Evolutionary conservation across 257 asterid genomes (phyloP).

Genomic region (Cordia subcordata): DNA sequence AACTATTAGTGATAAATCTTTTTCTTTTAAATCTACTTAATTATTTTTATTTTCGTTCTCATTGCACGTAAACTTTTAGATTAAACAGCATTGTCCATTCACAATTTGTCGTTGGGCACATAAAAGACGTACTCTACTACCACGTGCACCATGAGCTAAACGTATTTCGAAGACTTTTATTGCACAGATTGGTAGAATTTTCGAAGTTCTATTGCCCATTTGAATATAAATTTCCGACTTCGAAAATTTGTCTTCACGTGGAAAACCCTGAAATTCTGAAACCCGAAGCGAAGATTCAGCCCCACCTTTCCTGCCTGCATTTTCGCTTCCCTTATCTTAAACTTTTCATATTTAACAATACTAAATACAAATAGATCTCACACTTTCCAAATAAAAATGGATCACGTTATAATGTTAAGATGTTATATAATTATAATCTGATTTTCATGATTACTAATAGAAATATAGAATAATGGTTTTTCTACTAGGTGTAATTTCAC

Average conservation of each 20-base stretch:
- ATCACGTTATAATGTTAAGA: no score
- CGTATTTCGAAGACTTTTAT: not conserved
- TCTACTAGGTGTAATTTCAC: no score
- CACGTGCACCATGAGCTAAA: not conserved
- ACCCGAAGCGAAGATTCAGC: not conserved
- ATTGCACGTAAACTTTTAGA: not conserved
- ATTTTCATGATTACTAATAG: no score
- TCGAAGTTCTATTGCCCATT: not conserved
- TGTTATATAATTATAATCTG: no score
- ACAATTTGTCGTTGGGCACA: not conserved
- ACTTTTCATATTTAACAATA: no score
- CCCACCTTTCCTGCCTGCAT: not conserved
- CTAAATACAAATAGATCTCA: no score
- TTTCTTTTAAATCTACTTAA: no score
- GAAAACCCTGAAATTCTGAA: not conserved
- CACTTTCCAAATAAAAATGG: no score
- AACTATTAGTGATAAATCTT: no score
- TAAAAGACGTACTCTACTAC: not conserved
- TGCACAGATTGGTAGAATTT: not conserved
- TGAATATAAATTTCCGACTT: not conserved
- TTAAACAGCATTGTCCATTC: not conserved
- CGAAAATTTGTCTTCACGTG: not conserved
- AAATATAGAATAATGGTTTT: no score
- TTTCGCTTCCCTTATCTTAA: not conserved
- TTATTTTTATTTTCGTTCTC: no score